A percentile compares a stretch with the other conserved stretches of the same genome.
Conservation (phyloP, 2,329 filamentous ascomycete genomes). For the Clonostachys rhizophaga region DNA sequence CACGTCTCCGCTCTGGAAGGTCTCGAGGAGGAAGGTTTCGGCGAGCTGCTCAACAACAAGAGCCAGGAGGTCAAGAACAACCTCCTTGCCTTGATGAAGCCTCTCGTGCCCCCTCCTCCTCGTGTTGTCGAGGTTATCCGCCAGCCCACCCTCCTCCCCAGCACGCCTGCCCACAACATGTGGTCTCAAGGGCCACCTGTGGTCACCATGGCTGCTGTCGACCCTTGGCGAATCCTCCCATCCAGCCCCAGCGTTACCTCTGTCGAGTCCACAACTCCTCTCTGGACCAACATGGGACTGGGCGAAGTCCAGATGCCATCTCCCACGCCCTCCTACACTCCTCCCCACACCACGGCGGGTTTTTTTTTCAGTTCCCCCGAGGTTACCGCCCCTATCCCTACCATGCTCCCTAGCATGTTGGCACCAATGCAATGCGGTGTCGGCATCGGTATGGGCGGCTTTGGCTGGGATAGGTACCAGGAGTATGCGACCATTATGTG, state of each 20-base stretch:
- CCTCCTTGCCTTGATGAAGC: slow-evolving; percentile 81
- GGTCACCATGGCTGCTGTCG: slow-evolving; percentile 64
- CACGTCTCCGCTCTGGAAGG: slow-evolving; percentile 87
- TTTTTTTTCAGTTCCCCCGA: slow-evolving; percentile 79
- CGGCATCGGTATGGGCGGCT: slow-evolving; percentile 65
- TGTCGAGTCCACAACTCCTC: slow-evolving; percentile 62
- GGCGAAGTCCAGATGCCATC: slow-evolving; percentile 72
- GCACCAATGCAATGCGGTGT: slow-evolving; percentile 75
- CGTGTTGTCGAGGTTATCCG: slow-evolving; percentile 86
- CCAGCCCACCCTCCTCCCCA: slow-evolving; percentile 79
- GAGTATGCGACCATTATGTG: slow-evolving; percentile 87
- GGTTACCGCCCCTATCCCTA: slow-evolving; percentile 67
- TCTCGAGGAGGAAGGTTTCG: slow-evolving; percentile 91
- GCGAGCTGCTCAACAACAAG: slow-evolving; percentile 86
- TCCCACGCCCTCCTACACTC: slow-evolving; percentile 72
- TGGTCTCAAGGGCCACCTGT: slow-evolving; percentile 72
- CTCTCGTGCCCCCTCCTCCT: slow-evolving; percentile 80
- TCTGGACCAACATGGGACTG: slow-evolving; percentile 78
- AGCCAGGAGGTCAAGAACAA: slow-evolving; percentile 89
- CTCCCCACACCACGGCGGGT: slow-evolving; percentile 65
- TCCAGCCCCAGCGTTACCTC: slow-evolving; percentile 77
- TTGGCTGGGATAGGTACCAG: slow-evolving; percentile 83
- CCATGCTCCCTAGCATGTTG: slow-evolving; percentile 81
- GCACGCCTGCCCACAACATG: slow-evolving; percentile 71
- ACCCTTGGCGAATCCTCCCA: slow-evolving; percentile 86